phyloP scores from a whole-genome alignment of 352 stramenopile species.

The Aphanomyces invadans region DNA sequence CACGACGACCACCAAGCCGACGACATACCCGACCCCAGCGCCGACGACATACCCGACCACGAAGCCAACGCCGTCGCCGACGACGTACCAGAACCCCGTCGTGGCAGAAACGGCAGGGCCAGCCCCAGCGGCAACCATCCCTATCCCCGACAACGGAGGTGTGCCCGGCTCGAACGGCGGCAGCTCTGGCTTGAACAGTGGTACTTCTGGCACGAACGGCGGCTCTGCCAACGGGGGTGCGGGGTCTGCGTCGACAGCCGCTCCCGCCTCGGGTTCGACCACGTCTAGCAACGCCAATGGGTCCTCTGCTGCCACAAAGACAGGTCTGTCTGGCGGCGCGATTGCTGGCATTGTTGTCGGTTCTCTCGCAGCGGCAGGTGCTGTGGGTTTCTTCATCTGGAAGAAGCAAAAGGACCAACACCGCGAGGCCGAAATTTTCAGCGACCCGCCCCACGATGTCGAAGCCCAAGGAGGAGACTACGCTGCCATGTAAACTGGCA shows the following conservation, averaged over 20 bases:
- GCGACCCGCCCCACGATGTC: slow-evolving; percentile 18
- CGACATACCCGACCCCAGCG: neutral
- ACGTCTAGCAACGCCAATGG: neutral
- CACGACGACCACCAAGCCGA: neutral
- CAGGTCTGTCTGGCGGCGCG: slow-evolving; percentile 13
- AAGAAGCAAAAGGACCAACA: slow-evolving; percentile 24
- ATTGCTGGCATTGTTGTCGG: slow-evolving; percentile 23
- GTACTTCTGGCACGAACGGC: neutral
- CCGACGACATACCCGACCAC: neutral
- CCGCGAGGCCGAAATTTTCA: slow-evolving; percentile 24
- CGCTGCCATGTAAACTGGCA: slow-evolving; percentile 24
- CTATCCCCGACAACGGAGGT: neutral
- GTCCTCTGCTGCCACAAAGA: neutral
- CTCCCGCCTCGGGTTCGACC: neutral
- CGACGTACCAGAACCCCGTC: neutral
- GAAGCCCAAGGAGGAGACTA: slow-evolving; percentile 16
- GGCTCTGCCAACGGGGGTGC: neutral
- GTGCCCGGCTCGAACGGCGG: neutral
- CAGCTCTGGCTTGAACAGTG: neutral
- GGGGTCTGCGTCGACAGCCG: neutral
- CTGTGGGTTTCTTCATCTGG: slow-evolving; percentile 25
- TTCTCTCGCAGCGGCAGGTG: neutral
- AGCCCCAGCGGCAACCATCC: neutral
- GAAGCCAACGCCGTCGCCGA: neutral
- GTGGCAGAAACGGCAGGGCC: neutral